Base-by-base conservation (phyloP, 352 stramenopile genomes). In the Pythium coloratum region DNA sequence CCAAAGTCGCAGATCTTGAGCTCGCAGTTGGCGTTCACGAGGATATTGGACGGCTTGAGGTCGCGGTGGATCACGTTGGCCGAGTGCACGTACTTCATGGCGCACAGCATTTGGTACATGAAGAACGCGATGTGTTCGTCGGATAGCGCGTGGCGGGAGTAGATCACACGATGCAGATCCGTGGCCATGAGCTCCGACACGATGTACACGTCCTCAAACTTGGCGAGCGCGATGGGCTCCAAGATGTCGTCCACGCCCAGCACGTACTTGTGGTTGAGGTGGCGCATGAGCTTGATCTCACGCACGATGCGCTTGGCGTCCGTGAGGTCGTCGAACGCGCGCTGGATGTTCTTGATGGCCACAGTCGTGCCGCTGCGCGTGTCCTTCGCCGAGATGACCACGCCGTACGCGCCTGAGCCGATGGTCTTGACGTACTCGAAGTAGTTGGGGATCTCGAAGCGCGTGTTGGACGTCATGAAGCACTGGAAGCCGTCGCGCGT, bases 301-400 rank as follows among this genome's bases (percentile, higher is more conserved):
- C 97, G 82, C 24, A 99, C 85, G 65, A 99, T 99, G 53, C 98
- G 91, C 75, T 99, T 99, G 30, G 97, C 97, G 76, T 99, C 98
- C 26, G 98, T 98, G 40, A 99, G 86, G 73, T 99, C 97, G 57
- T 98, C 92, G 72, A 99, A 99, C 16, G 91, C 91, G 26, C 84
- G 77, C 49, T 94, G 82, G 50, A 98, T 97, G 76, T 98, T 99
- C 78, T 99, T 99, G 68, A 99, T 97, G 1, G 86, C 83, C 18
- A 87, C 71, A 0, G 77, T 88, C 38, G 79, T 82, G 9, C 72
- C 72, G 1, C 49, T 75, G 8, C 70, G 55, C 6, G 75, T 72
- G 69, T 90, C 67, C 7, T 81, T 86, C 10, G 82, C 85, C 2
- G 85, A 86, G 58, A 98, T 95, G 9, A 98, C 92, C 44, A 97